These are phyloP conservation scores for Leishmania arabica DNA, from an alignment of 208 protist species.

Conservation along the genomic window DNA sequence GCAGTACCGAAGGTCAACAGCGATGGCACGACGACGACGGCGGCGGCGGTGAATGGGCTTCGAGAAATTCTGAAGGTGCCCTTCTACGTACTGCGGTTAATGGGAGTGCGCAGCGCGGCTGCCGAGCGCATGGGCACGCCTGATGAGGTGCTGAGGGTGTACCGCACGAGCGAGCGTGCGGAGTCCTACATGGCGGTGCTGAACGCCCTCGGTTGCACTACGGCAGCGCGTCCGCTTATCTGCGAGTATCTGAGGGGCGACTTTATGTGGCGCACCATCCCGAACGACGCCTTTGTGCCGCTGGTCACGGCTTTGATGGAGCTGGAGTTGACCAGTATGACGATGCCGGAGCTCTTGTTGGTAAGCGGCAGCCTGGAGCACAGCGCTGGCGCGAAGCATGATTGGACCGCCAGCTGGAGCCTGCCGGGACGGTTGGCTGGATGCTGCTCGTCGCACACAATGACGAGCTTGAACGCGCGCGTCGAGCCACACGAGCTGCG, in stretches of 20 bases:
- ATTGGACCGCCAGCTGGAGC: neutral
- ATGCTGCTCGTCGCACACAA: neutral
- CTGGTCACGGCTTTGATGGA: neutral
- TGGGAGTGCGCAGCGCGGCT: neutral
- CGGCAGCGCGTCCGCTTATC: neutral
- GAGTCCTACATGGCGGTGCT: constrained; percentile 4
- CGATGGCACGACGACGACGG: neutral
- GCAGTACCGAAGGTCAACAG: neutral
- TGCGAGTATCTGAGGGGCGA: neutral
- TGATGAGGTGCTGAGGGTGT: constrained; percentile 3
- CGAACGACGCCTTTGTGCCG: constrained; percentile 1
- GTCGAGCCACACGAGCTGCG: constrained; percentile 4
- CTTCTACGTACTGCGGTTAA: neutral
- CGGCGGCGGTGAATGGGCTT: neutral
- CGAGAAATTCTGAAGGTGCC: neutral
- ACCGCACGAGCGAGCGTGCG: neutral
- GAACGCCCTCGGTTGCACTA: neutral
- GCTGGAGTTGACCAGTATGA: neutral
- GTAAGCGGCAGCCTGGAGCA: neutral
- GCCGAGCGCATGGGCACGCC: constrained; percentile 1
- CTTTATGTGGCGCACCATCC: neutral
- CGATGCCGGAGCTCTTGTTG: neutral
- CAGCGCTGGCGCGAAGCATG: neutral
- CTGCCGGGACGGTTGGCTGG: neutral
- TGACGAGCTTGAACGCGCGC: neutral